These are phyloP conservation scores for Prillingera fragicola DNA, from an alignment of 1,284 basidiomycete species.

Conservation along the genomic window DNA sequence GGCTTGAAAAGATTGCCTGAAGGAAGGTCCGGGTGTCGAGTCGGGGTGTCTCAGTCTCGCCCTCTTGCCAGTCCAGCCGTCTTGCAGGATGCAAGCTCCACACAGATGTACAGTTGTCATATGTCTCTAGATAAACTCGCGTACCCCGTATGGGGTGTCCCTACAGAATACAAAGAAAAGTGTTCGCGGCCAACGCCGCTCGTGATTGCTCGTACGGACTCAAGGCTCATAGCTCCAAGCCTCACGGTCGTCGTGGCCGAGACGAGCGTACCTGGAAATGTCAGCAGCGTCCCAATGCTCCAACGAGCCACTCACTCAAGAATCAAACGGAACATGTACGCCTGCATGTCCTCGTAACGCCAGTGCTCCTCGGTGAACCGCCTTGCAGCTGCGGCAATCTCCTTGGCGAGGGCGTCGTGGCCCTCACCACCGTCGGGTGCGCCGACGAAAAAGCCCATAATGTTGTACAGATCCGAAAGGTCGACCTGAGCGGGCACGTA, in stretches of 20 bases:
- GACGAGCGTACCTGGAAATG: neutral
- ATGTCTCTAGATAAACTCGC: too few species aligned
- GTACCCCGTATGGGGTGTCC: too few species aligned
- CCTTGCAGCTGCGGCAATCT: conserved; percentile 48
- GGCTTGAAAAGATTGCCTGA: too few species aligned
- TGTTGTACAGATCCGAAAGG: conserved; percentile 51
- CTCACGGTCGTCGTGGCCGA: neutral
- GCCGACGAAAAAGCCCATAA: conserved; percentile 52
- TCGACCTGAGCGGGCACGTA: conserved; percentile 42
- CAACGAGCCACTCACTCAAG: conserved; percentile 25
- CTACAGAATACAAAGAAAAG: too few species aligned
- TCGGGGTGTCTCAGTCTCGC: too few species aligned
- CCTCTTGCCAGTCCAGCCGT: too few species aligned
- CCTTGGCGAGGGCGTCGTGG: conserved; percentile 48
- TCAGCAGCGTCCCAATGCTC: neutral
- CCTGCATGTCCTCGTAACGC: conserved; percentile 53
- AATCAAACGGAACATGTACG: conserved; percentile 47
- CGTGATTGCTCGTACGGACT: too few species aligned
- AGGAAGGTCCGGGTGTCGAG: too few species aligned
- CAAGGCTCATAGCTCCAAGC: neutral
- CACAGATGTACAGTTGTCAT: too few species aligned
- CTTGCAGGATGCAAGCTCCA: too few species aligned
- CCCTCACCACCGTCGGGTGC: conserved; percentile 41
- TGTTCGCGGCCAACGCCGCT: too few species aligned
- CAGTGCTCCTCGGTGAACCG: conserved; percentile 49